Evolutionary conservation across 441 rosid genomes (phyloP).

Genomic region (Raphanus hybrid): DNA sequence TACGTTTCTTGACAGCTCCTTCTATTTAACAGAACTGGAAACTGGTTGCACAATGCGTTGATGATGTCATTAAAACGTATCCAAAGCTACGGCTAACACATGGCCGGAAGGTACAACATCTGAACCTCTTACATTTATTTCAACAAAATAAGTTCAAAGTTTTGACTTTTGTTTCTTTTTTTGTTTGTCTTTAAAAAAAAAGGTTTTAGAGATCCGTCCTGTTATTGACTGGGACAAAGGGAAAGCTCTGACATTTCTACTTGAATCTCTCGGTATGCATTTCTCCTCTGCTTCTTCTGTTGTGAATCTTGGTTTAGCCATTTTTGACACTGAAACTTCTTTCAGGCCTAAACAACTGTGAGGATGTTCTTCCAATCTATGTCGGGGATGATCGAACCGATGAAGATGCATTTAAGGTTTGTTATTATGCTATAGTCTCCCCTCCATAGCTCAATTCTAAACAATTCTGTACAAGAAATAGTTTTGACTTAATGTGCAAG

Average conservation of each 20-base stretch:
- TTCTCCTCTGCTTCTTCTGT: slow-evolving; percentile 18
- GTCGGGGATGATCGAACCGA: slow-evolving; percentile 97
- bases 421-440: not conserved
- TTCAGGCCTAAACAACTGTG: slow-evolving; percentile 70
- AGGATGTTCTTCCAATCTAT: slow-evolving; percentile 92
- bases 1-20: not conserved
- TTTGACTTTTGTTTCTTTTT: slow-evolving; percentile 3
- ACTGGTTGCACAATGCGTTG: slow-evolving; percentile 64
- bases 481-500: slow-evolving; percentile 2
- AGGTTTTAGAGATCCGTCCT: slow-evolving; percentile 86
- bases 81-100: slow-evolving; percentile 78
- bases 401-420: slow-evolving; percentile 96
- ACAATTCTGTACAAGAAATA: not conserved
- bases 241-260: slow-evolving; percentile 88
- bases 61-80: slow-evolving; percentile 60
- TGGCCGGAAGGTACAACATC: slow-evolving; percentile 81
- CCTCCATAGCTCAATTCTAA: not conserved
- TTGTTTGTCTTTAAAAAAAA: slow-evolving; percentile 11
- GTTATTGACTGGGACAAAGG: slow-evolving; percentile 98
- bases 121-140: not conserved
- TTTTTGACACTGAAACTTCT: slow-evolving; percentile 2
- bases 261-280: slow-evolving; percentile 84
- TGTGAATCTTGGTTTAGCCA: not conserved
- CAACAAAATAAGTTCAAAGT: slow-evolving; percentile 1
- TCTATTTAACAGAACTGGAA: slow-evolving; percentile 66